Evolutionary conservation across 305 asterid genomes (phyloP), one percentile per base, ranked within the genome.

Genomic region (Fraxinus albicans): DNA sequence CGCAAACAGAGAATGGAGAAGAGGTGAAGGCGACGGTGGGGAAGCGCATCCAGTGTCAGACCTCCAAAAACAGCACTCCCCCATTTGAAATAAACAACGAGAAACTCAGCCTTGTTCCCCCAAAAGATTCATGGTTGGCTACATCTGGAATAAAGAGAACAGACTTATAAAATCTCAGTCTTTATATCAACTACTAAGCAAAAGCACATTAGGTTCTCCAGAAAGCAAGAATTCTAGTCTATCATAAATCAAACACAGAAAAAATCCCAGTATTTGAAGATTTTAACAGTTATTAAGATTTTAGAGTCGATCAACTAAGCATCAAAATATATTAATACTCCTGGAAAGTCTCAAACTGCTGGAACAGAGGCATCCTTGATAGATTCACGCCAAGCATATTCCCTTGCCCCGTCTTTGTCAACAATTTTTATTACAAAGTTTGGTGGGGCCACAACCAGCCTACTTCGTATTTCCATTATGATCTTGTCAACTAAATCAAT

Each of bases 391-490:
- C 97, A 92, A 1, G 91, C 95, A 21, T 88, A 86, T 50, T 89
- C 93, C 86, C 97, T 87, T 0, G 97, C 99, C 79, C 99, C 98
- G 1, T 93, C 93, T 83, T 92, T 88, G 86, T 96, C 99, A 1
- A 94, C 98, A 33, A 96, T 96, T 83, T 96, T 96, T 86, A 94
- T 93, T 8, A 96, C 88, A 27, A 96, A 96, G 88, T 96, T 94
- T 2, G 98, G 99, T 42, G 98, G 98, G 81, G 98, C 98, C 34
- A 94, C 89, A 5, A 93, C 99, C 77, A 96, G 90, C 93, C 99
- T 93, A 63, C 93, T 91, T 27, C 98, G 90, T 10, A 96, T 96
- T 77, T 96, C 99, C 9, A 86, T 19, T 15, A 96, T 90, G 93
- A 90, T 84, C 88, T 93, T 90, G 79, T 96, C 99, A 2, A 90